Evolutionary conservation across 306 rosid species (phyloP).

Genomic region (Echinosophora koreensis): DNA sequence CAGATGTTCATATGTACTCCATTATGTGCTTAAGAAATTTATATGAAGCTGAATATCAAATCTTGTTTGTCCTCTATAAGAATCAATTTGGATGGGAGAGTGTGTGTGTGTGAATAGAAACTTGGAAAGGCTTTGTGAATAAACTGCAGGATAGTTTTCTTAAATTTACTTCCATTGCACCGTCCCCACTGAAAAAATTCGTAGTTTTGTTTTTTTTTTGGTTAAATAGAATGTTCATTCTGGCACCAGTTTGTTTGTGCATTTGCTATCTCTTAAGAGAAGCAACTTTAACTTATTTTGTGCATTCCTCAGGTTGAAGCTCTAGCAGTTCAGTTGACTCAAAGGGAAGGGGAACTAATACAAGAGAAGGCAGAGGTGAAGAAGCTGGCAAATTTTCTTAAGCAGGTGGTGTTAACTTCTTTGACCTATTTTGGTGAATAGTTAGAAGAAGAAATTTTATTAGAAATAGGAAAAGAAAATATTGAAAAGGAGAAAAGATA

Average conservation of each 20-base stretch:
- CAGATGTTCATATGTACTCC: constrained; percentile 3
- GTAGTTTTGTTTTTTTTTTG: background rate
- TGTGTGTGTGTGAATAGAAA: background rate
- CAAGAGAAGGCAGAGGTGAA: constrained; percentile 98
- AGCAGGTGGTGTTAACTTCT: constrained; percentile 71
- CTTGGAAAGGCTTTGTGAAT: constrained; percentile 6
- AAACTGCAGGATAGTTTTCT: constrained; percentile 23
- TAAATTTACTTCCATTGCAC: background rate
- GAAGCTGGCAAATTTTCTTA: constrained; percentile 93
- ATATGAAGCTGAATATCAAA: background rate
- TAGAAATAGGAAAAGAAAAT: constrained; percentile 16
- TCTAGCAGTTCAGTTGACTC: constrained; percentile 90
- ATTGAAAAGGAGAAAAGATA: constrained; percentile 11
- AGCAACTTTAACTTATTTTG: constrained; percentile 16
- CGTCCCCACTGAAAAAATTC: background rate
- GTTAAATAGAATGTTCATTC: background rate
- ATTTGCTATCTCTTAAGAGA: constrained; percentile 27
- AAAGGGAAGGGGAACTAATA: constrained; percentile 69
- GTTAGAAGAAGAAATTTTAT: background rate
- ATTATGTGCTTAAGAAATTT: constrained; percentile 16
- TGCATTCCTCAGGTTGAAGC: constrained; percentile 66
- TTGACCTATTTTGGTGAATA: background rate
- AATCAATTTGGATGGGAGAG: background rate
- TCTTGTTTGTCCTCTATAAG: constrained; percentile 4
- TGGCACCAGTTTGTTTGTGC: background rate